Evolutionary conservation across 2,329 filamentous ascomycete species (phyloP).

Genomic region (Colletotrichum incanum): DNA sequence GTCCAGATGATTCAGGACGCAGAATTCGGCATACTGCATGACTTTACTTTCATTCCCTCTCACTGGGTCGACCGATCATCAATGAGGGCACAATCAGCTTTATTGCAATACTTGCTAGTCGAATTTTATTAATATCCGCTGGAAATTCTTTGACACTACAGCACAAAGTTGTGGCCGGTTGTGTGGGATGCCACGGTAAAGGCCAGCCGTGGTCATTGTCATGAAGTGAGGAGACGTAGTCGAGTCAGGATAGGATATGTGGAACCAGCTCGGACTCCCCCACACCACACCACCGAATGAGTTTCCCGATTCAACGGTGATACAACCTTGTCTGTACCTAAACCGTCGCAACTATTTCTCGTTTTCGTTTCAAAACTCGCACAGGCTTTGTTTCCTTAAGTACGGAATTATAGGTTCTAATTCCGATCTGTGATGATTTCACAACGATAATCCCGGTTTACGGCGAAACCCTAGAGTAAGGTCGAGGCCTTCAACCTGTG

Average conservation of each 20-base stretch:
- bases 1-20: slow-evolving; percentile 24
- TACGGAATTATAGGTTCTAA: slow-evolving; percentile 2
- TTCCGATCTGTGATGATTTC: not conserved
- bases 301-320: slow-evolving; percentile 30
- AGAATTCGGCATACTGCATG: not conserved
- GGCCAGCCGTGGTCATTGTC: not conserved
- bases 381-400: slow-evolving; percentile 33
- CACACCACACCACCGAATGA: slow-evolving; percentile 18
- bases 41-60: not conserved
- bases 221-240: not conserved
- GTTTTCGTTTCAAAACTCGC: slow-evolving; percentile 34
- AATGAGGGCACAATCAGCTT: not conserved
- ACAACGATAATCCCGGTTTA: not conserved
- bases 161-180: no score
- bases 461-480: not conserved
- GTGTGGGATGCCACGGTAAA: not conserved
- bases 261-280: slow-evolving; percentile 19
- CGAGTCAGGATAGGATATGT: slow-evolving; percentile 8
- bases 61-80: not conserved
- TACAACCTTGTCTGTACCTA: slow-evolving; percentile 26
- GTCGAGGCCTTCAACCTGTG: not conserved
- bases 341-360: slow-evolving; percentile 34
- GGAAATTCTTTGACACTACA: no score
- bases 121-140: not conserved
- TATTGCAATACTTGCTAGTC: not conserved